These are phyloP conservation scores for Paraurostyla sp. DNA, from an alignment of 73 alveolate genomes.

Conservation along the genomic window DNA sequence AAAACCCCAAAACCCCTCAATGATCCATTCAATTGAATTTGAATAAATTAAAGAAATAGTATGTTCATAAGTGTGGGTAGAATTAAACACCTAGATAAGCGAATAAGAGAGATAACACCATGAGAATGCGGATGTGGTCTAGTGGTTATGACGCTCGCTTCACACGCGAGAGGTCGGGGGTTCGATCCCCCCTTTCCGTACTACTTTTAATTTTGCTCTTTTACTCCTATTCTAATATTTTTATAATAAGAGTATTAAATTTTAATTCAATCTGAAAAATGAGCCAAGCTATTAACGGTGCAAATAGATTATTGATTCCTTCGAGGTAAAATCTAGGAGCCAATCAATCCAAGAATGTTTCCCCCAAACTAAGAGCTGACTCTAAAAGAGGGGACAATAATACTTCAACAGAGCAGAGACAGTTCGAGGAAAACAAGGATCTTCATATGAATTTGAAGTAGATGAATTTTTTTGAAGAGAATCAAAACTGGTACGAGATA, in stretches of 20 bases:
- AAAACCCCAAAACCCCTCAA: too few relatives aligned
- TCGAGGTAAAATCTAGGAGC: neutral
- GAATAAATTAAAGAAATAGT: too few relatives aligned
- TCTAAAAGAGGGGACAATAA: neutral
- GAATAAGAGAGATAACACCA: neutral
- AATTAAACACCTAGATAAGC: too few relatives aligned
- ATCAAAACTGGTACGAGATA: conserved; percentile 71
- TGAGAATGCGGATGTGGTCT: conserved; percentile 55
- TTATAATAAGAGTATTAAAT: neutral
- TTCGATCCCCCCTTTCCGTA: conserved; percentile 66
- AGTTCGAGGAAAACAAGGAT: conserved; percentile 15
- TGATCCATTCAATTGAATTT: too few relatives aligned
- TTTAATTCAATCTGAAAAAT: neutral
- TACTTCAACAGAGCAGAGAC: neutral
- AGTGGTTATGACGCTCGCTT: conserved; percentile 71
- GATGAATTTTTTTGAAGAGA: neutral
- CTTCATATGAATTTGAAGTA: neutral
- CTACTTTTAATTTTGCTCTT: neutral
- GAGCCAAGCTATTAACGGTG: neutral
- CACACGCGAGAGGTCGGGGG: conserved; percentile 74
- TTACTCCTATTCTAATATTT: neutral
- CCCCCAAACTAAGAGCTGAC: neutral
- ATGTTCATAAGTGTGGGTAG: too few relatives aligned
- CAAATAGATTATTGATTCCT: neutral
- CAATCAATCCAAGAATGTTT: neutral